Conservation (phyloP, 1,284 basidiomycete species). For the Coniferiporia weirii region DNA sequence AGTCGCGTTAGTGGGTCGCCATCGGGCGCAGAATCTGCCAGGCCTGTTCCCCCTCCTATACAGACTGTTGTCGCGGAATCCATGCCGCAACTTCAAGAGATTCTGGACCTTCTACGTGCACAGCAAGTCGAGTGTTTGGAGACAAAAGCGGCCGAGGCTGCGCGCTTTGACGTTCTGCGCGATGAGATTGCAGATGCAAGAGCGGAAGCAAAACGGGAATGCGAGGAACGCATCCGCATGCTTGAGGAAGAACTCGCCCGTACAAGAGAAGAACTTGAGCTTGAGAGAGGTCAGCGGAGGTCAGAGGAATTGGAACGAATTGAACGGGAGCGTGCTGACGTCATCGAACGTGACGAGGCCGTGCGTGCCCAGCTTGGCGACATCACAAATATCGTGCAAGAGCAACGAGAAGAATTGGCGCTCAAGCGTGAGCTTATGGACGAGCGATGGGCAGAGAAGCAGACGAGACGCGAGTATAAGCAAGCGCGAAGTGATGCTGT, state of each 20-base stretch:
- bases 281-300: slow-evolving; percentile 49
- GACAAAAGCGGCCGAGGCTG: slow-evolving; percentile 45
- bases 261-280: slow-evolving; percentile 47
- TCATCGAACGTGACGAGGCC: slow-evolving; percentile 51
- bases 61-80: slow-evolving; percentile 39
- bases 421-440: slow-evolving; percentile 54
- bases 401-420: slow-evolving; percentile 51
- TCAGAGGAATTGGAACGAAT: slow-evolving; percentile 56
- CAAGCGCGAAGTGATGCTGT: slow-evolving; percentile 48
- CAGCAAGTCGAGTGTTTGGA: slow-evolving; percentile 59
- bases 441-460: slow-evolving; percentile 53
- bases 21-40: slow-evolving; percentile 4
- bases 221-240: slow-evolving; percentile 47
- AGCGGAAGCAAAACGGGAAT: slow-evolving; percentile 46
- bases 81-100: slow-evolving; percentile 47
- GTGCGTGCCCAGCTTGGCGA: slow-evolving; percentile 57
- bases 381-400: slow-evolving; percentile 62
- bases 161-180: slow-evolving; percentile 40
- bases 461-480: slow-evolving; percentile 47
- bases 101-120: slow-evolving; percentile 49
- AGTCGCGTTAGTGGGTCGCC: background rate
- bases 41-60: slow-evolving; percentile 8
- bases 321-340: slow-evolving; percentile 51
- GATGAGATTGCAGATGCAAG: slow-evolving; percentile 35
- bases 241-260: slow-evolving; percentile 60